A percentile compares a stretch with the other conserved stretches of the same genome.
Evolutionary conservation across 1,139 yeast genomes (phyloP).

Genomic region (Yamadazyma dushanensis): DNA sequence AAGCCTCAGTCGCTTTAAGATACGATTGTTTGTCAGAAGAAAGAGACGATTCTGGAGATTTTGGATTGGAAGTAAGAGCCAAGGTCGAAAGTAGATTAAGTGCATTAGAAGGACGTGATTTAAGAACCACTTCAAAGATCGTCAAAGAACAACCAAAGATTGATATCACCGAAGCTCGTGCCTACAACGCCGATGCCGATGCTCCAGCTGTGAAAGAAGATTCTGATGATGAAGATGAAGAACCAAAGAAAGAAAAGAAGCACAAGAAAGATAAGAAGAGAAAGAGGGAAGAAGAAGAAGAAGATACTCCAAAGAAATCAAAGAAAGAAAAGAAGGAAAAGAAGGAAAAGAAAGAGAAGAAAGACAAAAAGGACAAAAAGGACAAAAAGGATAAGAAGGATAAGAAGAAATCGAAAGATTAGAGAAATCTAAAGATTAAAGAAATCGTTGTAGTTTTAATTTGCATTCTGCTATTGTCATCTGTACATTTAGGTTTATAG

Average conservation of each 20-base stretch:
- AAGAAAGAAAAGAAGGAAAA: conserved; percentile 48
- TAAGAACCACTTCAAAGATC: conserved; percentile 78
- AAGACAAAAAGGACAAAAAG: conserved; percentile 35
- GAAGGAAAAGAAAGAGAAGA: conserved; percentile 44
- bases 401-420: conserved; percentile 27
- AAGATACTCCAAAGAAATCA: conserved; percentile 27
- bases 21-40: conserved; percentile 97
- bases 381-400: conserved; percentile 34
- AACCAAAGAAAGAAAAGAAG: conserved; percentile 40
- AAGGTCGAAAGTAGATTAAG: conserved; percentile 95
- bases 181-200: conserved; percentile 94
- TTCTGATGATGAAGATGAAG: conserved; percentile 50
- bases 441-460: not conserved
- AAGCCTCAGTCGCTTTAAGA: conserved; percentile 95
- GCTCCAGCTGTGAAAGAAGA: conserved; percentile 46
- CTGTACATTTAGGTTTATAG: conserved; percentile 4
- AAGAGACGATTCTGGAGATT: conserved; percentile 90
- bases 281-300: conserved; percentile 48
- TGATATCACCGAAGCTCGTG: conserved; percentile 78
- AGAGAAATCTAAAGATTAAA: conserved; percentile 15
- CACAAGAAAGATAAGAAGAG: conserved; percentile 28
- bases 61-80: conserved; percentile 88
- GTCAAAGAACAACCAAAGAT: conserved; percentile 79
- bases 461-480: conserved; percentile 3
- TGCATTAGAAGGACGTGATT: conserved; percentile 91